These are phyloP conservation scores for Cylindrotheca fusiformis DNA, from an alignment of 108 stramenopile genomes.

Conservation along the genomic window DNA sequence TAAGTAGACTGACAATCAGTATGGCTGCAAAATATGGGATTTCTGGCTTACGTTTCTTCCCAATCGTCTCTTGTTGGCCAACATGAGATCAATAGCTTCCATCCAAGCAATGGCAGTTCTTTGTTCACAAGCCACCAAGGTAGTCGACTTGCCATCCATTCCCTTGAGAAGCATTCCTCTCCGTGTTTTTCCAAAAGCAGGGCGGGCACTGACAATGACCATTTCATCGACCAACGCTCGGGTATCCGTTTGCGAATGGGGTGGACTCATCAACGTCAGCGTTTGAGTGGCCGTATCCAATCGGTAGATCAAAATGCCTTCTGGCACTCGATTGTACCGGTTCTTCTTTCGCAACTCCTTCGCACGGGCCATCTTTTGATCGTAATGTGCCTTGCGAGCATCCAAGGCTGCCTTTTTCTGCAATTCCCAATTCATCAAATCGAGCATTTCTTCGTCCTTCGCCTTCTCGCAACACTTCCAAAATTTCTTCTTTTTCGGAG, in stretches of 20 bases:
- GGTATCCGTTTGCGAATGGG: slow-evolving; percentile 57
- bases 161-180: slow-evolving; percentile 58
- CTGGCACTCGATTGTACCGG: slow-evolving; percentile 66
- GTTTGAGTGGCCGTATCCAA: slow-evolving; percentile 70
- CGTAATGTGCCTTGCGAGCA: slow-evolving; percentile 37
- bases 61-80: slow-evolving; percentile 39
- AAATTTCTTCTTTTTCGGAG: slow-evolving; percentile 13
- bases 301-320: slow-evolving; percentile 80
- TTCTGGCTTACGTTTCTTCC: slow-evolving; percentile 6
- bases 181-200: slow-evolving; percentile 45
- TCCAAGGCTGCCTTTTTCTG: slow-evolving; percentile 36
- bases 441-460: slow-evolving; percentile 31
- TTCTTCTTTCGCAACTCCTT: slow-evolving; percentile 35
- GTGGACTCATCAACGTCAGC: slow-evolving; percentile 52
- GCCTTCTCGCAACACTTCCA: slow-evolving; percentile 20
- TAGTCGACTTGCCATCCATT: slow-evolving; percentile 37
- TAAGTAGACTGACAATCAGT: background rate
- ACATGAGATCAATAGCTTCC: slow-evolving; percentile 80
- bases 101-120: slow-evolving; percentile 82
- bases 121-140: slow-evolving; percentile 79
- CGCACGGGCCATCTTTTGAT: slow-evolving; percentile 12
- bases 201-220: slow-evolving; percentile 51
- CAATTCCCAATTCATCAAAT: slow-evolving; percentile 27
- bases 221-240: slow-evolving; percentile 39
- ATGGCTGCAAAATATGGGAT: background rate